Conservation (phyloP, 805 yeast species). For the Suhomyces faveliae region DNA sequence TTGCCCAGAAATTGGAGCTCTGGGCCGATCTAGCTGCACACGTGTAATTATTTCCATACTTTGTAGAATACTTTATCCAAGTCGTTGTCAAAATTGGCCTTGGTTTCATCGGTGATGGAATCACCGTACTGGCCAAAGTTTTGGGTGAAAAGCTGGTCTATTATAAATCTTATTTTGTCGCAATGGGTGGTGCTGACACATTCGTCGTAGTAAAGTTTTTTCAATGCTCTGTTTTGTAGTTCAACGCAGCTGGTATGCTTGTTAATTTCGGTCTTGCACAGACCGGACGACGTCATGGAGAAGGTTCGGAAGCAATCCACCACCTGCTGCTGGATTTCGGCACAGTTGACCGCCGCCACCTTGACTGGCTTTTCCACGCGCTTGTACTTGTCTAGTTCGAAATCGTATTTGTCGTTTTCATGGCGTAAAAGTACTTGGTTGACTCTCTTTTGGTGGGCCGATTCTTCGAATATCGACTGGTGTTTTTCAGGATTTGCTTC, state of each 20-base stretch:
- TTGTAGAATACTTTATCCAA: constrained; percentile 29
- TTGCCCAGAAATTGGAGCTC: constrained; percentile 41
- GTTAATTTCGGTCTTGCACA: constrained; percentile 32
- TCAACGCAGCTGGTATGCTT: constrained; percentile 30
- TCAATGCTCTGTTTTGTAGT: constrained; percentile 35
- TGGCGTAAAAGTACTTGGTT: constrained; percentile 22
- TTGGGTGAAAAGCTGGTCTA: constrained; percentile 35
- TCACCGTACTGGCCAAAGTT: constrained; percentile 41
- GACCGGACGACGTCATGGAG: constrained; percentile 24
- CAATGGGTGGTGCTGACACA: constrained; percentile 38
- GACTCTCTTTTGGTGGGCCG: constrained; percentile 29
- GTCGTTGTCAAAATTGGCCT: constrained; percentile 26
- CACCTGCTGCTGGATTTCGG: constrained; percentile 39
- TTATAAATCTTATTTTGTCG: constrained; percentile 31
- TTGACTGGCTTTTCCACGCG: constrained; percentile 21
- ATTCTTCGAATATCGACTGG: constrained; percentile 19
- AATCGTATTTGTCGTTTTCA: constrained; percentile 18
- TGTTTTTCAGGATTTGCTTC: constrained; percentile 31
- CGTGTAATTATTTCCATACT: constrained; percentile 30
- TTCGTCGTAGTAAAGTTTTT: constrained; percentile 33
- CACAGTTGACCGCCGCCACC: constrained; percentile 36
- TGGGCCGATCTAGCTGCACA: constrained; percentile 46
- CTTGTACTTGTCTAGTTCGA: constrained; percentile 33
- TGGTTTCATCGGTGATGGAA: constrained; percentile 24
- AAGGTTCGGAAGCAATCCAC: constrained; percentile 36